Percentiles rank a stretch among this genome's conserved stretches.
Conservation (phyloP, 495 filamentous ascomycete species). For the Apodospora peruviana region DNA sequence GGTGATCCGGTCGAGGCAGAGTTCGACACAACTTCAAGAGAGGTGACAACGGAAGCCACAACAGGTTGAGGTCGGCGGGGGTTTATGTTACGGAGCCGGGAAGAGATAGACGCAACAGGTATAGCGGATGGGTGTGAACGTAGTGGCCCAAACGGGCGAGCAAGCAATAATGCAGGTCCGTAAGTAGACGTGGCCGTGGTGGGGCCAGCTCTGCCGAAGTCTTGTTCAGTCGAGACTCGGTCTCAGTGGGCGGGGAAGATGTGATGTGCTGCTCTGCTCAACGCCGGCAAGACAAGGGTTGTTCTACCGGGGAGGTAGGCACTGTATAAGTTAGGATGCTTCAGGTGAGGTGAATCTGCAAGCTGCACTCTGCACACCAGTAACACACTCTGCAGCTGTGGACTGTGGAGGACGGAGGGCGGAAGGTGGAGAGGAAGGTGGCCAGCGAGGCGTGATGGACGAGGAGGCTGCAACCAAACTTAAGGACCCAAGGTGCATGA, state of each 20-base stretch:
- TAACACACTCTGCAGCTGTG: no score
- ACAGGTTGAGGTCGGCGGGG: not conserved
- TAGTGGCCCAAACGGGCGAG: no score
- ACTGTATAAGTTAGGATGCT: not conserved
- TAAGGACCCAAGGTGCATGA: no score
- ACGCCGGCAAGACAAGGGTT: not conserved
- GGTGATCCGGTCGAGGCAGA: not conserved
- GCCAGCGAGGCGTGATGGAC: no score
- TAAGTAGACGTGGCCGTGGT: slow-evolving; percentile 8
- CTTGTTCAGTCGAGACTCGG: slow-evolving; percentile 6
- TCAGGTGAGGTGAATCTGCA: no score
- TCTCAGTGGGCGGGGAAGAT: slow-evolving; percentile 5
- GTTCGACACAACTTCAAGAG: no score
- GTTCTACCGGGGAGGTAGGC: not conserved
- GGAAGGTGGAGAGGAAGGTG: not conserved
- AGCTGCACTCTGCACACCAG: no score
- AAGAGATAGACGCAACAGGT: no score
- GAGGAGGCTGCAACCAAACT: no score
- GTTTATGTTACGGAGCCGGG: not conserved
- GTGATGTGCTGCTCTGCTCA: not conserved
- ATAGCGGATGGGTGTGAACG: no score
- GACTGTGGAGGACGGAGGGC: not conserved
- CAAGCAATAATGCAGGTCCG: slow-evolving; percentile 19
- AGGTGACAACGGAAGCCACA: no score
- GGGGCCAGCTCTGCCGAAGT: slow-evolving; percentile 17